A percentile compares a stretch with the other conserved stretches of the same genome.
Conservation (phyloP, 192 early-diverging fungal genomes). For the Tieghemiomyces parasiticus region DNA sequence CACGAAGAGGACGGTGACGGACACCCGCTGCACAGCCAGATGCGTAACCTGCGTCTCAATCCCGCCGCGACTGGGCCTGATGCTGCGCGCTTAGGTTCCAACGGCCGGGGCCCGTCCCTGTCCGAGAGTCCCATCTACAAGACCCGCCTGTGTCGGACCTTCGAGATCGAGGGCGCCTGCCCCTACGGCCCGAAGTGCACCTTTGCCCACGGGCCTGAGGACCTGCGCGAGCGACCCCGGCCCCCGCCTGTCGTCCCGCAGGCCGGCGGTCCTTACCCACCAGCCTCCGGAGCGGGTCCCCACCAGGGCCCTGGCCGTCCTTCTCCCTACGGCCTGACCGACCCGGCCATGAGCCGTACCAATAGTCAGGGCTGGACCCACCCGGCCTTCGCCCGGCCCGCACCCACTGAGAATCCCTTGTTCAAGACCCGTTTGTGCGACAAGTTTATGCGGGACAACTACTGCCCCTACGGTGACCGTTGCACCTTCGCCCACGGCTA, state of each 20-base stretch:
- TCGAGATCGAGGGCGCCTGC: constrained; percentile 56
- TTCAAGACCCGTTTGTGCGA: constrained; percentile 79
- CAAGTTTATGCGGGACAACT: constrained; percentile 55
- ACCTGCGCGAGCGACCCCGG: constrained; percentile 49
- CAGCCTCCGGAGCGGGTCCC: too few relatives aligned
- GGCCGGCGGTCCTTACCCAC: too few relatives aligned
- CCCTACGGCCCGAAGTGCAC: constrained; percentile 55
- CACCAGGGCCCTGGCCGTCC: not conserved
- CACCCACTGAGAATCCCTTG: constrained; percentile 39
- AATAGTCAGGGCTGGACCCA: too few relatives aligned
- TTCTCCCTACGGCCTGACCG: too few relatives aligned
- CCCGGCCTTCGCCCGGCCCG: constrained; percentile 12
- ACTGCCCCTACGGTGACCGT: constrained; percentile 72
- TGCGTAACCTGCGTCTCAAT: too few relatives aligned
- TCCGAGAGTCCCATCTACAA: constrained; percentile 70
- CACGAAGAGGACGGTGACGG: not conserved
- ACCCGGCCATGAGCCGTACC: too few relatives aligned
- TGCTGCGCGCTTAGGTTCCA: too few relatives aligned
- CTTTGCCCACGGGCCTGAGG: constrained; percentile 57
- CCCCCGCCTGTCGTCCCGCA: too few relatives aligned
- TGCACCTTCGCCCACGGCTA: constrained; percentile 63
- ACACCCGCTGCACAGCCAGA: too few relatives aligned
- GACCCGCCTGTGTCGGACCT: constrained; percentile 73
- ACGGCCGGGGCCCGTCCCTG: not conserved
- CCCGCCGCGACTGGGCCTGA: too few relatives aligned